phyloP scores from a whole-genome alignment of 1,284 basidiomycete species.

The Ganoderma lucidum region DNA sequence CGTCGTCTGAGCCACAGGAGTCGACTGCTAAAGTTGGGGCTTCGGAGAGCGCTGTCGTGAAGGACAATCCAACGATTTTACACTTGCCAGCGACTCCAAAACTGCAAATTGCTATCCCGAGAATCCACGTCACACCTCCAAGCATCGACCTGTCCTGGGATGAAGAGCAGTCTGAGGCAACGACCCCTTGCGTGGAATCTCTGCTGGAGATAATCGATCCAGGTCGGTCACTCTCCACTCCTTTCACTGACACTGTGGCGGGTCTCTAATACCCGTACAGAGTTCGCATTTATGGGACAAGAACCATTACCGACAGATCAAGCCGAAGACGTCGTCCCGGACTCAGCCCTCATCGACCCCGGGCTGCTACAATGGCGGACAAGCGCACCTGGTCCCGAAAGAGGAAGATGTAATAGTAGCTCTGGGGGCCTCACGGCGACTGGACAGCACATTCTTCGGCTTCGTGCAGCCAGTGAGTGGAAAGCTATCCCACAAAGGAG shows the following conservation, averaged over 20 bases:
- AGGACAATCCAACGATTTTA: not conserved
- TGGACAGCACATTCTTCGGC: not conserved
- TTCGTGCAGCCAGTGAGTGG: conserved; percentile 1
- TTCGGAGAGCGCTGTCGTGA: not conserved
- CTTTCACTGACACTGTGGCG: not conserved
- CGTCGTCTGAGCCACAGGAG: not conserved
- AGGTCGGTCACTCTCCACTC: not conserved
- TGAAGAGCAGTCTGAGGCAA: not conserved
- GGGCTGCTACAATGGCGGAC: not conserved
- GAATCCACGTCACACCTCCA: not conserved
- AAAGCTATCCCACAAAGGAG: not conserved
- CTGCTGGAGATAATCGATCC: not conserved
- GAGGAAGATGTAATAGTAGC: too few relatives aligned
- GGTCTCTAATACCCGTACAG: not conserved
- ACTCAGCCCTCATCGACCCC: conserved; percentile 12
- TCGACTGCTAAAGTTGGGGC: not conserved
- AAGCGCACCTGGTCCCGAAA: not conserved
- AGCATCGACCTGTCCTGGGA: not conserved
- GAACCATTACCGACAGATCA: not conserved
- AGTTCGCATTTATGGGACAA: conserved; percentile 6
- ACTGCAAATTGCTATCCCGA: not conserved
- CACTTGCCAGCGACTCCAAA: too few relatives aligned
- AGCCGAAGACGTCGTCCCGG: not conserved
- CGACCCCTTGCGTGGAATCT: not conserved
- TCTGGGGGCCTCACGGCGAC: not conserved